Evolutionary conservation across 2,329 filamentous ascomycete genomes (phyloP).

Genomic region (Neonectria sp.): DNA sequence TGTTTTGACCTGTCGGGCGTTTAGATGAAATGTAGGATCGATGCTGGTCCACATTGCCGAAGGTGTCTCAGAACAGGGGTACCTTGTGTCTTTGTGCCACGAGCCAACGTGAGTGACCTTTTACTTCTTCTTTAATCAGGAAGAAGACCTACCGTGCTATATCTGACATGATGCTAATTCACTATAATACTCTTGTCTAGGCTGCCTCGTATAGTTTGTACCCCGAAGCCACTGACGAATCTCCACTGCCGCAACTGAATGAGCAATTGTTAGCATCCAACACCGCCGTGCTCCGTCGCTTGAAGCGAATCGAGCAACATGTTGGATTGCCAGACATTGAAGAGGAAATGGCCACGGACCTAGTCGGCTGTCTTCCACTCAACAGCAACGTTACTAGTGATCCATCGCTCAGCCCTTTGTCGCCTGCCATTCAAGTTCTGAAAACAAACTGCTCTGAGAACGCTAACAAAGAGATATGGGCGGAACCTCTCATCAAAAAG

Average conservation of each 20-base stretch:
- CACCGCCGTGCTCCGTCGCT: conserved; percentile 4
- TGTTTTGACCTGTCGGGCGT: neutral
- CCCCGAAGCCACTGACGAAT: neutral
- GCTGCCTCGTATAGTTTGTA: neutral
- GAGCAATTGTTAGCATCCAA: neutral
- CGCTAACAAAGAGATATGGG: conserved; percentile 5
- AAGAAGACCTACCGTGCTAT: neutral
- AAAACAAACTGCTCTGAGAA: conserved; percentile 7
- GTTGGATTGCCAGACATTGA: conserved; percentile 10
- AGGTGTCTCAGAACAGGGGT: conserved; percentile 14
- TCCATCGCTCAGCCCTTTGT: conserved; percentile 6
- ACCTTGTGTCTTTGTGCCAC: conserved; percentile 19
- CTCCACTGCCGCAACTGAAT: neutral
- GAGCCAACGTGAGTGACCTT: conserved; percentile 17
- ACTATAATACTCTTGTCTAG: neutral
- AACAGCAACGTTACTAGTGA: neutral
- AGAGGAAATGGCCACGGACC: neutral
- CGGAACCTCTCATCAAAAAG: conserved; percentile 8
- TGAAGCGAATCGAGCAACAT: conserved; percentile 17
- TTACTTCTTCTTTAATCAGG: neutral
- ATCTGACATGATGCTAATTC: neutral
- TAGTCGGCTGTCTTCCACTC: neutral
- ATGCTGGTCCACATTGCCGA: conserved; percentile 15
- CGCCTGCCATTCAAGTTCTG: conserved; percentile 4
- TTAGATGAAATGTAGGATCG: conserved; percentile 26